These are phyloP conservation scores for Tulasnella calospora DNA, from an alignment of 768 basidiomycete genomes.

Conservation along the genomic window DNA sequence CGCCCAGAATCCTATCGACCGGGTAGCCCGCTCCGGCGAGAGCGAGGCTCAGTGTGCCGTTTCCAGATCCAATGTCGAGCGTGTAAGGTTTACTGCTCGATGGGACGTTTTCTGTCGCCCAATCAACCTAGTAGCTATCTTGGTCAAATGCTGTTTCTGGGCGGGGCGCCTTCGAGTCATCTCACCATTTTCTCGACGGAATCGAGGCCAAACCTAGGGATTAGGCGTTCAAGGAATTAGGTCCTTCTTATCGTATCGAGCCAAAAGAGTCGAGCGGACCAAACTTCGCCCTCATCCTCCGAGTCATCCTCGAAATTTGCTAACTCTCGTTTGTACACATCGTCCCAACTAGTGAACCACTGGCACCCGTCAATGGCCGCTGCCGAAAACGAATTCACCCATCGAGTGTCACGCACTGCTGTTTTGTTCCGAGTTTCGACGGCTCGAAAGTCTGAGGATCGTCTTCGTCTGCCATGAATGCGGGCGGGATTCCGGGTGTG, in stretches of 20 bases:
- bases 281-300: conserved; percentile 80
- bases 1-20: conserved; percentile 49
- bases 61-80: conserved; percentile 71
- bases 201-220: conserved; percentile 69
- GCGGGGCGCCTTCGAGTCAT: not conserved
- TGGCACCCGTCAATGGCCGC: not conserved
- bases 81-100: conserved; percentile 46
- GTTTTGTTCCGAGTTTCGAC: conserved; percentile 73
- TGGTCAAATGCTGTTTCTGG: not conserved
- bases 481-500: not conserved
- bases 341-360: conserved; percentile 58
- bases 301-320: conserved; percentile 62
- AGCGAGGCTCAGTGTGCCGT: conserved; percentile 69
- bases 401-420: conserved; percentile 51
- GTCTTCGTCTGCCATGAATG: not conserved
- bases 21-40: conserved; percentile 62
- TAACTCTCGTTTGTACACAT: conserved; percentile 66
- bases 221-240: not conserved
- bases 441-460: conserved; percentile 43
- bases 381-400: not conserved
- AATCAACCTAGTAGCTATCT: conserved; percentile 38
- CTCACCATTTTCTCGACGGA: conserved; percentile 65
- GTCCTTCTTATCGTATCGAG: not conserved
- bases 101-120: conserved; percentile 56
- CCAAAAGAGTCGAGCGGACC: conserved; percentile 38